Conservation (phyloP, 2,329 filamentous ascomycete species). For the Pezicula neosporulosa region DNA sequence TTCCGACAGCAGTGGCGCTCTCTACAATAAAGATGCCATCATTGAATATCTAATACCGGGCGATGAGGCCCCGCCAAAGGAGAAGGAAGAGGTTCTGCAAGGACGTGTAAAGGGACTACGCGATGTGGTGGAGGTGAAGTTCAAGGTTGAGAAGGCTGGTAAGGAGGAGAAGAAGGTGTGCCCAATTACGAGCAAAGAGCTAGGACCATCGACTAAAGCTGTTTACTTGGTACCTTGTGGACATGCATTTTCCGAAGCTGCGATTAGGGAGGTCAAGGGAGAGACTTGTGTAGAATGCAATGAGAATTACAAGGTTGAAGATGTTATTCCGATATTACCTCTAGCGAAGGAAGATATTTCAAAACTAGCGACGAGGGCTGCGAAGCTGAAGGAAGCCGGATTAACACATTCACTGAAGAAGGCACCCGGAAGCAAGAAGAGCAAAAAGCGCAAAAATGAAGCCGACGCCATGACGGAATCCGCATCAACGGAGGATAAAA, state of each 20-base stretch:
- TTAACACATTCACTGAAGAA: constrained; percentile 90
- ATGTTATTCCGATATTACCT: constrained; percentile 81
- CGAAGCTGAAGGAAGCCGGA: constrained; percentile 66
- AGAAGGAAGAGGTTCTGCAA: constrained; percentile 59
- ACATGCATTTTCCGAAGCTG: constrained; percentile 86
- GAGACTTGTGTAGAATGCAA: constrained; percentile 69
- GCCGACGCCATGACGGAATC: constrained; percentile 39
- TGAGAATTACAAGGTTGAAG: constrained; percentile 65
- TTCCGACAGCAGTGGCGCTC: constrained; percentile 75
- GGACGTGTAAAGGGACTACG: constrained; percentile 72
- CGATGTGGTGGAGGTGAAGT: constrained; percentile 84
- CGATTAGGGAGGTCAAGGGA: constrained; percentile 76
- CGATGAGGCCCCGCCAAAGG: constrained; percentile 46
- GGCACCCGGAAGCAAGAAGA: constrained; percentile 66
- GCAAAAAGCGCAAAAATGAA: constrained; percentile 70
- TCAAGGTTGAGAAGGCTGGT: constrained; percentile 46
- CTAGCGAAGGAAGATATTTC: constrained; percentile 67
- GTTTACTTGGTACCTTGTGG: constrained; percentile 94
- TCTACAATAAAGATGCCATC: constrained; percentile 95
- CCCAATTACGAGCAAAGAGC: constrained; percentile 80
- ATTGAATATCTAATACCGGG: constrained; percentile 62
- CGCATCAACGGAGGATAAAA: constrained; percentile 29
- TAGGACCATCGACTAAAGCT: constrained; percentile 75
- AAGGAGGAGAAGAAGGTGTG: constrained; percentile 68
- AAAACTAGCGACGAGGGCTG: constrained; percentile 60